phyloP scores from a whole-genome alignment of 495 filamentous ascomycete genomes.

The Annulohypoxylon stygium region DNA sequence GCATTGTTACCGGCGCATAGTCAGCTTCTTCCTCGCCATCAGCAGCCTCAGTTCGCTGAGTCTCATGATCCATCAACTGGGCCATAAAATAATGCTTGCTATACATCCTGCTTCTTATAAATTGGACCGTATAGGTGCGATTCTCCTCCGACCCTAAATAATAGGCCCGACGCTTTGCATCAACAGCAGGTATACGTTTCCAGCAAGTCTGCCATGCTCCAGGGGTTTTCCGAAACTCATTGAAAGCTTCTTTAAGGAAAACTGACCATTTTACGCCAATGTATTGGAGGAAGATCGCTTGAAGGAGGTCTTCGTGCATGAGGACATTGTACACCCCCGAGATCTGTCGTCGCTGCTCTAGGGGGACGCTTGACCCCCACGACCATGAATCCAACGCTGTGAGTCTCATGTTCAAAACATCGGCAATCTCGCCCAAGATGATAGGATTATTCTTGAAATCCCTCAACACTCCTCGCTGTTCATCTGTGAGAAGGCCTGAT shows the following conservation, averaged over 20 bases:
- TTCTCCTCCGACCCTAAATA: constrained; percentile 55
- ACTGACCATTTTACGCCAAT: constrained; percentile 73
- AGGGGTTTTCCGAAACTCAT: constrained; percentile 54
- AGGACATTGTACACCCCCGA: constrained; percentile 72
- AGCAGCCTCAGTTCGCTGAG: constrained; percentile 41
- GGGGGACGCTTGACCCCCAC: constrained; percentile 67
- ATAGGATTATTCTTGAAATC: constrained; percentile 70
- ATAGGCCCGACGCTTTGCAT: constrained; percentile 63
- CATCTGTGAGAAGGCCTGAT: constrained; percentile 69
- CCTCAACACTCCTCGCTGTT: constrained; percentile 69
- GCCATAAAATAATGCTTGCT: constrained; percentile 67
- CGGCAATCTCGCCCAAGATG: constrained; percentile 70
- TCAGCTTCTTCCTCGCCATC: constrained; percentile 60
- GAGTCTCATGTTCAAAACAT: constrained; percentile 78
- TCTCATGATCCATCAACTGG: constrained; percentile 53
- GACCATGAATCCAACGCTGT: constrained; percentile 69
- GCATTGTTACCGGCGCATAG: constrained; percentile 17
- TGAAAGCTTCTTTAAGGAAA: constrained; percentile 64
- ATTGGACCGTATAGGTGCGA: constrained; percentile 49
- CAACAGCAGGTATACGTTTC: constrained; percentile 57
- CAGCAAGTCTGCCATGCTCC: constrained; percentile 60
- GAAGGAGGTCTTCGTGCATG: constrained; percentile 77
- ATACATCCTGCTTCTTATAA: constrained; percentile 57
- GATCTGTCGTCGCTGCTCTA: constrained; percentile 73
- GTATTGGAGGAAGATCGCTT: constrained; percentile 74